Percentiles rank a stretch among this genome's conserved stretches.
These are phyloP conservation scores for Zoysia pacifica DNA, from an alignment of 176 grass and related monocot species.

Conservation along the genomic window DNA sequence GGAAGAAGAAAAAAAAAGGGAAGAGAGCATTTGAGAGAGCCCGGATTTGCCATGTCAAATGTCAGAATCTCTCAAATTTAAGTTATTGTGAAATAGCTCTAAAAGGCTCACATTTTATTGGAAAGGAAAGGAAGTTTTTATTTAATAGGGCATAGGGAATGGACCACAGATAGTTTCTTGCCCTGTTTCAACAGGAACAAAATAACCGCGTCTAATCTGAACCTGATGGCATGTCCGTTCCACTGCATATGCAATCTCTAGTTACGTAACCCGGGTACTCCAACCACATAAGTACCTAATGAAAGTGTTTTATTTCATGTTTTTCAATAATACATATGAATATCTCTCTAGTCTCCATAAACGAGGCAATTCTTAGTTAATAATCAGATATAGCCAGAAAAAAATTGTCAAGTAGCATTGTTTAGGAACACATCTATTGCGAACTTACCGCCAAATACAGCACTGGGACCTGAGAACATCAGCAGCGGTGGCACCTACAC, in stretches of 20 bases:
- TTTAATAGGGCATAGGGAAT: not conserved
- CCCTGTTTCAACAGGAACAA: not conserved
- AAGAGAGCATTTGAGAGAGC: not conserved
- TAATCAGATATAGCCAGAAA: not conserved
- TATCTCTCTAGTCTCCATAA: not conserved
- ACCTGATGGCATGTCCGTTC: not conserved
- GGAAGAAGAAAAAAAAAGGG: not conserved
- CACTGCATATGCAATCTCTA: not conserved
- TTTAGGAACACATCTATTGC: not conserved
- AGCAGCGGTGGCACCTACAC: slow-evolving; percentile 76
- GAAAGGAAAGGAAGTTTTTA: not conserved
- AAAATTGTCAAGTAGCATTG: not conserved
- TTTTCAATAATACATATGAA: not conserved
- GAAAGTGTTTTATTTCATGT: not conserved
- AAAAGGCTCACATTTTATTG: not conserved
- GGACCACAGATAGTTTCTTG: not conserved
- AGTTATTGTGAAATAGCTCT: not conserved
- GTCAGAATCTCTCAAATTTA: not conserved
- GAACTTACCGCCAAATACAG: slow-evolving; percentile 79
- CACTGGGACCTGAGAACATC: slow-evolving; percentile 81
- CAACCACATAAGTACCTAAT: not conserved
- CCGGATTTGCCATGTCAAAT: not conserved
- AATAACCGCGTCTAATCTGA: not conserved
- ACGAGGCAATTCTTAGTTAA: not conserved
- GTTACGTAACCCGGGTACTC: not conserved